Conservation (phyloP, 306 rosid species). For the Mimosa pudica region DNA sequence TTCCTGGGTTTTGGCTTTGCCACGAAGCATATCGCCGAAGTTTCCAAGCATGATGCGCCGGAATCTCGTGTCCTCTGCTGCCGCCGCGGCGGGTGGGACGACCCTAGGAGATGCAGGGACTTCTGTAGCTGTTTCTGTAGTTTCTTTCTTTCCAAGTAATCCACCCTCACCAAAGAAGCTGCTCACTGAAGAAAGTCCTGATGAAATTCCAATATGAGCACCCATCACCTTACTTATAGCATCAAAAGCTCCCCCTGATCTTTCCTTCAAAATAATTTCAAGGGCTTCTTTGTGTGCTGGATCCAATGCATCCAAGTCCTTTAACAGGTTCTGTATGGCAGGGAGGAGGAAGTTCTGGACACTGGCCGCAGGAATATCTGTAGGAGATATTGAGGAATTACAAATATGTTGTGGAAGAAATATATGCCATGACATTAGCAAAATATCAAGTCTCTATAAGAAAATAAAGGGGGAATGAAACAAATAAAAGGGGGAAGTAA, state of each 20-base stretch:
- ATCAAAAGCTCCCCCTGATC: constrained; percentile 93
- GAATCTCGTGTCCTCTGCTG: constrained; percentile 81
- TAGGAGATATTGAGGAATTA: constrained; percentile 32
- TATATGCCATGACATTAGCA: background rate
- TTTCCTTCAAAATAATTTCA: constrained; percentile 91
- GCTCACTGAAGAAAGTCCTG: constrained; percentile 81
- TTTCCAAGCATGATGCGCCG: constrained; percentile 90
- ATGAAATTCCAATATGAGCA: constrained; percentile 82
- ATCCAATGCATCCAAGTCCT: constrained; percentile 79
- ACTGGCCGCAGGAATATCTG: constrained; percentile 76
- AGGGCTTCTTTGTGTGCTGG: constrained; percentile 99
- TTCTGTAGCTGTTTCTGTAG: constrained; percentile 45
- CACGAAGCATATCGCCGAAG: constrained; percentile 89
- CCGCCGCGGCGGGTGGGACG: constrained; percentile 29
- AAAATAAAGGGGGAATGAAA: background rate
- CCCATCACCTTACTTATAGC: constrained; percentile 92
- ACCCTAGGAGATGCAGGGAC: constrained; percentile 54
- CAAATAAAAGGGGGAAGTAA: too few relatives aligned
- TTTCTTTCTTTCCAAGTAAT: constrained; percentile 80
- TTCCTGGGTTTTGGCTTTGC: constrained; percentile 70
- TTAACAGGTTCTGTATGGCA: constrained; percentile 77
- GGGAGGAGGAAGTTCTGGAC: constrained; percentile 83
- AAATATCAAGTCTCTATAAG: constrained; percentile 1
- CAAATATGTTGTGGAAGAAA: constrained; percentile 13
- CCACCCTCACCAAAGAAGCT: constrained; percentile 92